These are phyloP conservation scores for Bryoerythrophyllum caledonicum DNA, from an alignment of 225 moss, liverwort and hornwort genomes.

Conservation along the genomic window DNA sequence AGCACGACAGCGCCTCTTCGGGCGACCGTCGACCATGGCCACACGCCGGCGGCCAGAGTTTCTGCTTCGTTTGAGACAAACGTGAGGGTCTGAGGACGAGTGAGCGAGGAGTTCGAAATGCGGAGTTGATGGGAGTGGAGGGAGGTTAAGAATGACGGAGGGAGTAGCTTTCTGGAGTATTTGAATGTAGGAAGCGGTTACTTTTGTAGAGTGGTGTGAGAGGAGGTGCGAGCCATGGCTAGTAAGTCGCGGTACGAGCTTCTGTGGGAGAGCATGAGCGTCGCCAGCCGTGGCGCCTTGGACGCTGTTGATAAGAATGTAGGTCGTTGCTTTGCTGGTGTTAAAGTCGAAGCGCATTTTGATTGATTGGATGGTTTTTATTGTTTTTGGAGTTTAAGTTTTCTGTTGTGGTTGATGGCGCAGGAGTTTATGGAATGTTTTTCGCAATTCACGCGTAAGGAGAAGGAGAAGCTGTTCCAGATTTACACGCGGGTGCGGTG, in stretches of 20 bases:
- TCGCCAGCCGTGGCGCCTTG: conserved; percentile 51
- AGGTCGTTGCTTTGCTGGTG: neutral
- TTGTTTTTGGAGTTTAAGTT: conserved; percentile 12
- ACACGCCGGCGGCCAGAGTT: neutral
- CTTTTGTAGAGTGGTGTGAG: neutral
- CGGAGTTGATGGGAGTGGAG: neutral
- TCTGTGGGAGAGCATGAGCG: conserved; percentile 42
- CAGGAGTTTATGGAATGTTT: conserved; percentile 55
- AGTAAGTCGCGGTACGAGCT: conserved; percentile 31
- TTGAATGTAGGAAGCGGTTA: neutral
- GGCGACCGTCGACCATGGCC: neutral
- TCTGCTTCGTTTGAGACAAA: neutral
- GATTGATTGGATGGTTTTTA: neutral
- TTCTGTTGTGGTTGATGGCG: conserved; percentile 4
- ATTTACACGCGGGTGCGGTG: conserved; percentile 49
- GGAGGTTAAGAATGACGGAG: neutral
- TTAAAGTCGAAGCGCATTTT: neutral
- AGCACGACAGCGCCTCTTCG: too few relatives aligned
- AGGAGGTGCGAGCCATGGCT: conserved; percentile 28
- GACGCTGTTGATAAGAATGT: conserved; percentile 48
- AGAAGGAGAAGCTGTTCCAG: conserved; percentile 55
- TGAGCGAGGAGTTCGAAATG: neutral
- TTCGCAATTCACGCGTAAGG: conserved; percentile 35
- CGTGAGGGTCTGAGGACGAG: neutral
- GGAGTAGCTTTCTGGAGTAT: too few relatives aligned